phyloP scores from a whole-genome alignment of 208 protist species.

The Leishmania amazonensis region DNA sequence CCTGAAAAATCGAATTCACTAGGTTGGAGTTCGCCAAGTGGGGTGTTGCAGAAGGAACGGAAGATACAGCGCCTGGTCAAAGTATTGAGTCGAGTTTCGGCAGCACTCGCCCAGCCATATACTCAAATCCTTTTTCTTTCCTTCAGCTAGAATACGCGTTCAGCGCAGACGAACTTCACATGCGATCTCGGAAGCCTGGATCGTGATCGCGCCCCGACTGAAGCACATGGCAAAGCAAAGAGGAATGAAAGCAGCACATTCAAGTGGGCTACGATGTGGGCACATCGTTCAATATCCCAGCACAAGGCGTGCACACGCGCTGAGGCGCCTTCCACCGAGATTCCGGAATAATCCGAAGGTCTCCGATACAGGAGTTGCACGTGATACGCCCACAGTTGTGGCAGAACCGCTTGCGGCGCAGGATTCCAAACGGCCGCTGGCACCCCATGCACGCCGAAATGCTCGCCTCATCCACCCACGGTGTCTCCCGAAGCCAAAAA shows the following conservation, averaged over 20 bases:
- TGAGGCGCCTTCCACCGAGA: constrained; percentile 40
- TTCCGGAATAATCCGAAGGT: constrained; percentile 45
- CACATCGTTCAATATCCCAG: constrained; percentile 14
- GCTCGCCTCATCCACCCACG: constrained; percentile 82
- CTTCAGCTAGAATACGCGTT: background rate
- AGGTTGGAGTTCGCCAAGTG: background rate
- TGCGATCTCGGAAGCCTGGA: background rate
- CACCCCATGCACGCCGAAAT: constrained; percentile 74
- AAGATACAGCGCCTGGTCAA: background rate
- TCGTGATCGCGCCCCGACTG: background rate
- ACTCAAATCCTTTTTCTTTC: background rate
- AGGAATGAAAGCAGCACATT: background rate
- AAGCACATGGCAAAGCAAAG: constrained; percentile 3
- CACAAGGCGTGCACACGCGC: constrained; percentile 53
- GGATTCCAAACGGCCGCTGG: constrained; percentile 50
- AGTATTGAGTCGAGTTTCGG: background rate
- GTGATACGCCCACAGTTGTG: constrained; percentile 85
- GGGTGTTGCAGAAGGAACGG: background rate
- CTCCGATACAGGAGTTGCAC: constrained; percentile 68
- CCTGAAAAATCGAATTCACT: background rate
- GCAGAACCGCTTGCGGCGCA: constrained; percentile 80
- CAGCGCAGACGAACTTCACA: background rate
- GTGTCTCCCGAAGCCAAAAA: constrained; percentile 74
- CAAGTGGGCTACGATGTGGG: background rate
- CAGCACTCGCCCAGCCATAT: background rate